phyloP scores from a whole-genome alignment of 306 rosid species.

The Alnus rubra region DNA sequence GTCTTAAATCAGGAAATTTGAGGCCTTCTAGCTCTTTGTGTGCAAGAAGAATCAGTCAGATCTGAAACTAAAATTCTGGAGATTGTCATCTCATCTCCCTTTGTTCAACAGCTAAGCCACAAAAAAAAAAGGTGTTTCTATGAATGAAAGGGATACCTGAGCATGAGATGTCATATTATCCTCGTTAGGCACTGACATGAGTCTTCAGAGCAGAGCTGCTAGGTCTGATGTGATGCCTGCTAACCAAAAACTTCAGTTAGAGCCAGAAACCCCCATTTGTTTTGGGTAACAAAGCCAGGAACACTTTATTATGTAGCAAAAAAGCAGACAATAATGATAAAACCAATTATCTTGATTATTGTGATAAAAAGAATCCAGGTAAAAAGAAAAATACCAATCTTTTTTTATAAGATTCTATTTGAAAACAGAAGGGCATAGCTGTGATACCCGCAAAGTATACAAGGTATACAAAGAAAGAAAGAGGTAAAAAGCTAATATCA shows the following conservation, averaged over 20 bases:
- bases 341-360: background rate
- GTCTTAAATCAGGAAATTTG: background rate
- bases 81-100: conserved; percentile 10
- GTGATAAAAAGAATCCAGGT: background rate
- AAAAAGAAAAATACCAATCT: background rate
- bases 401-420: background rate
- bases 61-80: background rate
- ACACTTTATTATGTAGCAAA: conserved; percentile 12
- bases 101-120: conserved; percentile 13
- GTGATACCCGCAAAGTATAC: background rate
- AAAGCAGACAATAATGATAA: conserved; percentile 14
- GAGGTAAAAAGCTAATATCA: background rate
- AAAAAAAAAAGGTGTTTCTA: background rate
- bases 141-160: conserved; percentile 56
- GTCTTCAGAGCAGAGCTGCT: conserved; percentile 29
- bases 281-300: conserved; percentile 7
- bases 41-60: conserved; percentile 8
- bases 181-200: conserved; percentile 64
- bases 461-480: background rate
- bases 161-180: conserved; percentile 56
- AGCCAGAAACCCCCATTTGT: conserved; percentile 10
- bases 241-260: conserved; percentile 25
- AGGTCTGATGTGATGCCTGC: conserved; percentile 27
- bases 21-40: background rate
- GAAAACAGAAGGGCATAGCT: conserved; percentile 3